Evolutionary conservation across 345 rosid species (phyloP), one percentile per base, ranked within the genome.

Genomic region (Arabis alpina): DNA sequence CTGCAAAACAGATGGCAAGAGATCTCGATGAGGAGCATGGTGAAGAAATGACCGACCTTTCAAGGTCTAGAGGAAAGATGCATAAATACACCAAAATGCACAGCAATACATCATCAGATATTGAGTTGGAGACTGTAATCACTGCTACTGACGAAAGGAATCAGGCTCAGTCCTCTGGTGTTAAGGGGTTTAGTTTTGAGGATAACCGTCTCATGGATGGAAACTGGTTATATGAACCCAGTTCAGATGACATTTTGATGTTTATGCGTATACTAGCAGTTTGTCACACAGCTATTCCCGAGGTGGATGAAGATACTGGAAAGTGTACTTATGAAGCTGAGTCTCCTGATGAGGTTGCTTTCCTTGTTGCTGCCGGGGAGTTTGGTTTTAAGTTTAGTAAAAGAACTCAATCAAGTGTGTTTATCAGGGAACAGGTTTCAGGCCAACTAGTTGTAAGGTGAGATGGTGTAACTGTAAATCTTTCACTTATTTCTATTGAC

Each of bases 281-380:
- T 56, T 89, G 96, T 69, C 91, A 89, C 79, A 82, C 92, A 2
- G 92, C 85, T 53, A 84, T 87, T 61, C 92, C 91, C 9, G 67
- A 79, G 66, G 79, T 70, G 76, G 84, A 82, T 64, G 88, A 81
- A 68, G 64, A 68, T 54, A 76, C 70, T 15, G 81, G 77, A 30
- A 84, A 80, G 79, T 71, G 82, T 52, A 86, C 67, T 25, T 90
- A 86, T 32, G 97, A 90, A 77, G 97, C 97, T 44, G 97, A 90
- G 71, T 90, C 97, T 28, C 97, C 93, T 3, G 94, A 90, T 47
- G 97, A 90, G 79, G 88, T 80, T 7, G 77, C 90, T 58, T 90
- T 90, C 74, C 79, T 90, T 51, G 77, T 88, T 63, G 86, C 97
- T 9, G 77, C 97, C 5, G 80, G 82, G 79, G 92, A 90, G 78